phyloP scores from a whole-genome alignment of 2,329 filamentous ascomycete genomes.

The Colletotrichum destructivum region DNA sequence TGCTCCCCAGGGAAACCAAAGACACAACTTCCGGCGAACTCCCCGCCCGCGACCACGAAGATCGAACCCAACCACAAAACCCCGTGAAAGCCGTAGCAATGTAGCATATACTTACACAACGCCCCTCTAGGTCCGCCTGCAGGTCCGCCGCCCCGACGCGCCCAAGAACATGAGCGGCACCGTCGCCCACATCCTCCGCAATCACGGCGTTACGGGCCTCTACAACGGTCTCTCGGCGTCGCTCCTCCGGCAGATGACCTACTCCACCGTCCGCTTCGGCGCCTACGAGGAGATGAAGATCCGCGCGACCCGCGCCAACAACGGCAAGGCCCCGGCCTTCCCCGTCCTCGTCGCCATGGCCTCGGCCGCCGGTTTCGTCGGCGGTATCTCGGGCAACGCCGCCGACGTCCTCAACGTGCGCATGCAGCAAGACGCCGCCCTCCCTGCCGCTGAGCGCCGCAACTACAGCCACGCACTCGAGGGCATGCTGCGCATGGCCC shows the following conservation, averaged over 20 bases:
- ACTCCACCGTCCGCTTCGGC: constrained; percentile 96
- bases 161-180: constrained; percentile 89
- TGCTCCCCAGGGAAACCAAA: not conserved
- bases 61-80: not conserved
- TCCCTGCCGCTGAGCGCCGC: constrained; percentile 80
- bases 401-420: constrained; percentile 97
- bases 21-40: not conserved
- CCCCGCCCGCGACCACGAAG: not conserved
- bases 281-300: constrained; percentile 95
- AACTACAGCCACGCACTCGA: constrained; percentile 94
- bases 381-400: constrained; percentile 92
- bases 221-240: constrained; percentile 95
- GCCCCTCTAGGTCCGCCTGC: constrained; percentile 80
- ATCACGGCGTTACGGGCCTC: constrained; percentile 83
- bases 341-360: constrained; percentile 87
- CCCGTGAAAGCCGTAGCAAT: not conserved
- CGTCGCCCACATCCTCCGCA: constrained; percentile 83
- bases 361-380: constrained; percentile 86
- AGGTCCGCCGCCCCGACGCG: constrained; percentile 83
- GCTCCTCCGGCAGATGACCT: constrained; percentile 93
- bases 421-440: constrained; percentile 93
- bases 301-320: constrained; percentile 64
- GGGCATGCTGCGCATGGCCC: constrained; percentile 88
- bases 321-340: constrained; percentile 72
- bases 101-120: constrained; percentile 23